Evolutionary conservation across 2,329 filamentous ascomycete genomes (phyloP).

Genomic region (Neospermospora avenae): DNA sequence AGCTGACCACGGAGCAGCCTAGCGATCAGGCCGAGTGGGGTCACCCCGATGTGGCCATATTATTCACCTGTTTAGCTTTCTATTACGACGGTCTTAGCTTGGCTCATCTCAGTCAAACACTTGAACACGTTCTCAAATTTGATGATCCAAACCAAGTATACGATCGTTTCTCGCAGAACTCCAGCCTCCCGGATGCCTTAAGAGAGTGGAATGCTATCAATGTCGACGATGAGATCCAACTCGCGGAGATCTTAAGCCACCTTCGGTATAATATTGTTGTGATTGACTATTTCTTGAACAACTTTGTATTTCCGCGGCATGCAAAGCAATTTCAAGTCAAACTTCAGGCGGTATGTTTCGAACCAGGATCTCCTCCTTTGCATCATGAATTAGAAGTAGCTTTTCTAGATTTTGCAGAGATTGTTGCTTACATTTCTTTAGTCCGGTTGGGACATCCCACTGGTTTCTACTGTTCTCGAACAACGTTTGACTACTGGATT

Average conservation of each 20-base stretch:
- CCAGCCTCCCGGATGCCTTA: conserved; percentile 45
- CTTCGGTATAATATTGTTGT: conserved; percentile 48
- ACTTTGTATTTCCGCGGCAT: conserved; percentile 62
- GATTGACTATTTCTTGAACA: conserved; percentile 59
- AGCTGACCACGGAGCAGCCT: not conserved
- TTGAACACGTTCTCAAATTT: conserved; percentile 53
- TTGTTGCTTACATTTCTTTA: not conserved
- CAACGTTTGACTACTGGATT: conserved; percentile 60
- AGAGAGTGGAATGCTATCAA: conserved; percentile 56
- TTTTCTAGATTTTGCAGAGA: not conserved
- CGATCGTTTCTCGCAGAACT: conserved; percentile 44
- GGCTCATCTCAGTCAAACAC: conserved; percentile 45
- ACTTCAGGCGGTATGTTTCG: conserved; percentile 45
- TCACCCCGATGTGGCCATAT: conserved; percentile 64
- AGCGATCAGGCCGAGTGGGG: conserved; percentile 54
- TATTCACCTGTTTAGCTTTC: conserved; percentile 63
- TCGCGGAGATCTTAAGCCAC: conserved; percentile 47
- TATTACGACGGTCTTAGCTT: conserved; percentile 59
- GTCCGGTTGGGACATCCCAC: conserved; percentile 65
- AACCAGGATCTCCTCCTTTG: not conserved
- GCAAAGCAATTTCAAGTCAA: conserved; percentile 64
- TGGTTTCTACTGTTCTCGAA: conserved; percentile 41
- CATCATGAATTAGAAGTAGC: not conserved
- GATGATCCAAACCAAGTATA: conserved; percentile 54
- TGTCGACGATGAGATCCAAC: conserved; percentile 51